Evolutionary conservation across 768 basidiomycete species (phyloP).

Genomic region (Mycena epipterygia): DNA sequence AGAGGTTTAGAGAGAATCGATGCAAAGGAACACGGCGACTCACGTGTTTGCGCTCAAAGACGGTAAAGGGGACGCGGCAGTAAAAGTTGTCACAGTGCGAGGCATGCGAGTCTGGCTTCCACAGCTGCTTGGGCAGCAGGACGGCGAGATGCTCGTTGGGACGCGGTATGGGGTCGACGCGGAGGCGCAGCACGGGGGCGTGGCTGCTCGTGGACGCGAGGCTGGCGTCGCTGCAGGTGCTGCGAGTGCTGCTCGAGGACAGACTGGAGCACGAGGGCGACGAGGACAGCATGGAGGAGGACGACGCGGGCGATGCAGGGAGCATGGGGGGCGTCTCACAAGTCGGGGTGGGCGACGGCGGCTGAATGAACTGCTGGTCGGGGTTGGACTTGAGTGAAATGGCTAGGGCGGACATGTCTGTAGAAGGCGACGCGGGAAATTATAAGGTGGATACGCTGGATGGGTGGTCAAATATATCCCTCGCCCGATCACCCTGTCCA

Average conservation of each 20-base stretch:
- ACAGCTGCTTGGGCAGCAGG: conserved; percentile 74
- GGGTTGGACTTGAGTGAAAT: neutral
- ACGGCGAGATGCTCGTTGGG: conserved; percentile 85
- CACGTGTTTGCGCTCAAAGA: conserved; percentile 80
- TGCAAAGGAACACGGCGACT: neutral
- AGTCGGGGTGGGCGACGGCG: no score
- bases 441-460: neutral
- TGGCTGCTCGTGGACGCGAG: conserved; percentile 51
- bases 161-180: conserved; percentile 47
- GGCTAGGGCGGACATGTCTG: conserved; percentile 26
- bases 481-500: neutral
- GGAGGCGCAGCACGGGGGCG: conserved; percentile 42
- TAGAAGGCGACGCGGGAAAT: neutral
- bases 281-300: conserved; percentile 47
- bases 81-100: conserved; percentile 79
- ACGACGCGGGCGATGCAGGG: conserved; percentile 39
- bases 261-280: conserved; percentile 46
- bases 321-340: no score
- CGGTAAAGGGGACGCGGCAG: conserved; percentile 73
- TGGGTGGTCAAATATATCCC: neutral
- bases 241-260: conserved; percentile 28
- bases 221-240: conserved; percentile 38
- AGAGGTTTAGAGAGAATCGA: neutral
- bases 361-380: no score
- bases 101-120: conserved; percentile 83